Percentiles rank a stretch among this genome's conserved stretches.
Conservation (phyloP, 2,329 filamentous ascomycete genomes). For the Sclerotinia sclerotiorum region DNA sequence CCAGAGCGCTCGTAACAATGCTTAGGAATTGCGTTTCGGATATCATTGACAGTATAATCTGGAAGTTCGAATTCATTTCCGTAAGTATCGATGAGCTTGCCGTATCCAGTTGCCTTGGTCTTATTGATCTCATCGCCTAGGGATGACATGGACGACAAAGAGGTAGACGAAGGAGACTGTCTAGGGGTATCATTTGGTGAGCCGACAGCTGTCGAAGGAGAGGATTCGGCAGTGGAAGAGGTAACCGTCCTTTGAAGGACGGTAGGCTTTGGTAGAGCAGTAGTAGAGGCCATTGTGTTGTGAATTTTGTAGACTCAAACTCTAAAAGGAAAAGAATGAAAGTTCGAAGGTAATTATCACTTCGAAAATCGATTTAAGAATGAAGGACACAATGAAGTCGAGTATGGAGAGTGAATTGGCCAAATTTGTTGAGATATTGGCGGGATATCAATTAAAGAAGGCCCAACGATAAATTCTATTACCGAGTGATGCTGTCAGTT, state of each 20-base stretch:
- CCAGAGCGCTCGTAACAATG: constrained; percentile 94
- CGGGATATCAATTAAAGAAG: constrained; percentile 10
- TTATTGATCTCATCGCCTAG: constrained; percentile 50
- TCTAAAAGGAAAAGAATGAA: neutral
- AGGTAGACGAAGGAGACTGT: constrained; percentile 76
- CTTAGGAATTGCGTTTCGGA: constrained; percentile 93
- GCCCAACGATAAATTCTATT: constrained; percentile 16
- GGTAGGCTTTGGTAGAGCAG: constrained; percentile 31
- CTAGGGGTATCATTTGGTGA: constrained; percentile 61
- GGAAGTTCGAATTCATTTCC: constrained; percentile 93
- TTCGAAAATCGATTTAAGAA: constrained; percentile 6
- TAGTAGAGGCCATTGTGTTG: constrained; percentile 40
- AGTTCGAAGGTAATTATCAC: neutral
- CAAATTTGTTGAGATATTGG: constrained; percentile 20
- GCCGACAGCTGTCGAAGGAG: constrained; percentile 56
- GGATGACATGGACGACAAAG: constrained; percentile 83
- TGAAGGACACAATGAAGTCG: neutral
- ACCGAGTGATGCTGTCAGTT: neutral
- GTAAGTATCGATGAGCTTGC: constrained; percentile 82
- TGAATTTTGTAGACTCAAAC: constrained; percentile 2
- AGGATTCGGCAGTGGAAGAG: constrained; percentile 37
- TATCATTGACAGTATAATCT: constrained; percentile 96
- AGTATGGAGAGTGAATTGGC: constrained; percentile 13
- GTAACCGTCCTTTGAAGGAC: constrained; percentile 35
- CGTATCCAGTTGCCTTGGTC: constrained; percentile 45